Evolutionary conservation across 1,284 basidiomycete species (phyloP).

Genomic region (Leccinum fallax): DNA sequence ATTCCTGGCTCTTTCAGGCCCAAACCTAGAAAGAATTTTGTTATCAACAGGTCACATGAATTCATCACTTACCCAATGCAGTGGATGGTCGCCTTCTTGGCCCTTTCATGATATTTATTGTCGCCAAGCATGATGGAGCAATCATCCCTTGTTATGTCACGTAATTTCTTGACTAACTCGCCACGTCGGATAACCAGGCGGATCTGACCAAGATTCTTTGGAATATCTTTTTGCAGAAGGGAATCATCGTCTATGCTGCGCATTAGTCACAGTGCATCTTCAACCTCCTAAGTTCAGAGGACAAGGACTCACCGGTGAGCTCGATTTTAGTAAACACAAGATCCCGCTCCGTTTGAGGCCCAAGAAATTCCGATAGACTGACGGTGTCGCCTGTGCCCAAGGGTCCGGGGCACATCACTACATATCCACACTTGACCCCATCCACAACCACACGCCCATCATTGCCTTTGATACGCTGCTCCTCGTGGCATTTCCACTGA

Average conservation of each 20-base stretch:
- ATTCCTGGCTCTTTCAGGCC: neutral
- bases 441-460: neutral
- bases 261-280: neutral
- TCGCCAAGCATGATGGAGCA: neutral
- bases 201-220: slow-evolving; percentile 18
- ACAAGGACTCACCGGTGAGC: slow-evolving; percentile 13
- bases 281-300: neutral
- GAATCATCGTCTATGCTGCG: slow-evolving; percentile 22
- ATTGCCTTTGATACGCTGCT: neutral
- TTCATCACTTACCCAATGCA: slow-evolving; percentile 6
- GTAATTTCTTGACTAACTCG: rapidly evolving
- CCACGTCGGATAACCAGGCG: slow-evolving; percentile 5
- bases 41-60: neutral
- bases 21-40: slow-evolving; percentile 11
- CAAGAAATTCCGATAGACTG: neutral
- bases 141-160: neutral
- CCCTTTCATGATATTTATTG: slow-evolving; percentile 12
- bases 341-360: neutral
- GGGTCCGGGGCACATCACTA: rapidly evolving
- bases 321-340: slow-evolving; percentile 20
- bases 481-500: slow-evolving; percentile 9
- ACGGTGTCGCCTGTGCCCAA: neutral
- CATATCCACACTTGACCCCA: neutral
- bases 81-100: slow-evolving; percentile 20
- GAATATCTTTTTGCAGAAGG: slow-evolving; percentile 12